Conservation (phyloP, 345 rosid genomes). For the Lenwebbia sp. region DNA sequence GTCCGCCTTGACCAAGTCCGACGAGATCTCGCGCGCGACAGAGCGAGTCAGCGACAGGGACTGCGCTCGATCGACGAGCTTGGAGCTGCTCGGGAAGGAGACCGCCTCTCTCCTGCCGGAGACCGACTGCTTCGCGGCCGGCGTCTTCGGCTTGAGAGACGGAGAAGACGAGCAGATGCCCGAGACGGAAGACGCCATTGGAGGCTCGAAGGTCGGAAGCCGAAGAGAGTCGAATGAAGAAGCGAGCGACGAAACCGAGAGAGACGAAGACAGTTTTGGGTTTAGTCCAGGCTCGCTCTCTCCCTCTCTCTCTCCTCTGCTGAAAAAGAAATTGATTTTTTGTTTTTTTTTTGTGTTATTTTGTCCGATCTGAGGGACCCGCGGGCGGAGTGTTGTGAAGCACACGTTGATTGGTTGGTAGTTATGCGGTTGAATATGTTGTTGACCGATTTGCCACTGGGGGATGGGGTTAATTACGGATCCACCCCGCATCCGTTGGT, state of each 20-base stretch:
- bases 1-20: constrained; percentile 26
- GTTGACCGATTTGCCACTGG: neutral
- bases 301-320: neutral
- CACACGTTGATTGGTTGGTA: constrained; percentile 12
- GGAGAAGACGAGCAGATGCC: constrained; percentile 29
- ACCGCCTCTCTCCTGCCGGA: constrained; percentile 16
- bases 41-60: constrained; percentile 16
- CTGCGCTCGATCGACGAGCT: neutral
- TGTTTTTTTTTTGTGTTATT: neutral
- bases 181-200: constrained; percentile 60
- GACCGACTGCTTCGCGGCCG: constrained; percentile 7
- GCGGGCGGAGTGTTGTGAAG: neutral
- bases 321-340: neutral
- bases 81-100: constrained; percentile 22
- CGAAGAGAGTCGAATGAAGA: neutral
- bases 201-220: neutral
- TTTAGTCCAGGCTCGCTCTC: too few species aligned
- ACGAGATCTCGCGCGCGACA: constrained; percentile 45
- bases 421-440: neutral
- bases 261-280: neutral
- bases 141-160: constrained; percentile 19
- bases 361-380: neutral
- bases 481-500: neutral
- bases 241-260: constrained; percentile 12
- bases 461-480: neutral